Base-by-base conservation (phyloP, 371 early-diverging fungal genomes). In the Synchytrium microbalum region DNA sequence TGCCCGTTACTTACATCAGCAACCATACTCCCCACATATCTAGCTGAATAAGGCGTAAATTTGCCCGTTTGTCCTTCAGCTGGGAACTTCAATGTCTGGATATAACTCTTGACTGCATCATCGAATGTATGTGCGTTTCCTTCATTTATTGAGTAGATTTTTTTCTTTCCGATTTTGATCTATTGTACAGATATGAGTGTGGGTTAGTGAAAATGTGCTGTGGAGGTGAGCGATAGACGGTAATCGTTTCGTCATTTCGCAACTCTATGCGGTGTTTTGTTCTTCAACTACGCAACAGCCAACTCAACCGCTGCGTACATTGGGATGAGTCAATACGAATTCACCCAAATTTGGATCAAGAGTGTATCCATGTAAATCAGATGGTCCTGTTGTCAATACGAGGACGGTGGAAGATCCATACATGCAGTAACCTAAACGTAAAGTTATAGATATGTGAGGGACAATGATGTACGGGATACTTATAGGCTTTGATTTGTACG, bases 11-110 rank as follows among this genome's bases (percentile, higher is more conserved):
- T 62, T 65, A 76, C 93, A 81, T 98, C 98, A 63, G 96, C 95
- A 25, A 98, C 98, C 98, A 98, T 96, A 60, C 92, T 92, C 16
- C 98, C 98, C 54, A 96, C 93, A 77, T 98, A 98, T 72, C 98
- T 88, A 25, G 96, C 92, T 24, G 91, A 88, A 80, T 96, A 98
- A 16, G 95, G 93, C 61, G 88, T 84, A 59, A 68, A 79, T 78
- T 88, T 92, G 58, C 81, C 85, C 46, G 79, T 79, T 69, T 81
- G 78, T 46, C 80, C 83, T 19, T 85, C 76, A 23, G 84, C 81
- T 5, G 87, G 87, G 78, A 81, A 87, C 77, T 92, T 92, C 78
- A 98, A 76, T 5, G 83, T 75, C 67, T 91, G 84, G 63, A 98
- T 87, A 76, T 98, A 98, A 59, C 87, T 88, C 66, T 85, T 88